Base-by-base conservation (phyloP, 164 flowering plant genomes). In the Paratinospora sagittata region DNA sequence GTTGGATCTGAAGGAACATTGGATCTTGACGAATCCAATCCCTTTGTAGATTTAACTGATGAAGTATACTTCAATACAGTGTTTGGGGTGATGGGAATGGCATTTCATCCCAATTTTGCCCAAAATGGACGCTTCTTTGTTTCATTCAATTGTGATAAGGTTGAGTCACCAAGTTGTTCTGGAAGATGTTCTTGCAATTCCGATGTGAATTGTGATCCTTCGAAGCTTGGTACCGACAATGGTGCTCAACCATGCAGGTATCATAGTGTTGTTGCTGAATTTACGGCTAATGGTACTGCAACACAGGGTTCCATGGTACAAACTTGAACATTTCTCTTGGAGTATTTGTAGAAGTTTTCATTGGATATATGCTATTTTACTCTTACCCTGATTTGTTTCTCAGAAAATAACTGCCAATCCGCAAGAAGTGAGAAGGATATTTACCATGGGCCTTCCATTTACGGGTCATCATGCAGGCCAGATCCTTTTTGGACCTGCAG, bases 111-210 rank as follows among this genome's bases (percentile, higher is more conserved):
- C 7, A 81, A 87, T 26, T 95, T 92, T 76, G 72, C 77, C 4
- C 75, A 81, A 21, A 95, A 92, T 78, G 98, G 97, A 0, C 86
- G 97, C 17, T 80, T 95, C 68, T 95, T 92, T 72, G 97, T 82
- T 55, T 95, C 98, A 6, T 94, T 81, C 78, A 95, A 89, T 63
- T 95, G 97, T 80, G 96, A 95, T 63, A 95, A 89, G 83, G 78
- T 71, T 16, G 36, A 72, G 65, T 87, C 84, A 83, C 84, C 88
- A 41, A 84, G 84, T 45, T 95, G 97, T 77, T 55, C 84, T 0
- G 97, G 98, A 69, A 86, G 91, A 74, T 95, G 98, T 81, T 74
- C 98, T 21, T 92, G 97, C 69, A 92, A 95, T 70, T 87, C 98
- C 27, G 95, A 87, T 72, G 93, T 81, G 49, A 79, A 85, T 60